Evolutionary conservation across 345 rosid species (phyloP), one percentile per base, ranked within the genome.

Genomic region (Rhizophora apiculata): DNA sequence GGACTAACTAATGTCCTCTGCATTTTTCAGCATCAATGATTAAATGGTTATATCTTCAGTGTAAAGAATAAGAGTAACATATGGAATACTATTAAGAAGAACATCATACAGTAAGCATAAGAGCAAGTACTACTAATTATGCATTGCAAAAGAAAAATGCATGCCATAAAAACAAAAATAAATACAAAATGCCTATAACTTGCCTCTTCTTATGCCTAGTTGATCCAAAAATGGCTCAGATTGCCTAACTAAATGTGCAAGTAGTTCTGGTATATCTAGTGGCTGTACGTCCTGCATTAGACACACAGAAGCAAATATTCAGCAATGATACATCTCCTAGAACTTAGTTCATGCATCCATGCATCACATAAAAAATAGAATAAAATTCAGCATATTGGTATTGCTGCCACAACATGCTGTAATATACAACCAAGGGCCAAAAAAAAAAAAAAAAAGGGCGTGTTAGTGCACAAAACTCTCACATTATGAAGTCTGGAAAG

Each of bases 151-250:
- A 57, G 34, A 57, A 7, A 65, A 30, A 8, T 9, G 29, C 27
- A 20, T 43, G 6, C 39, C 32, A 57, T 4, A 59, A 46, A 13
- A 63, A 65, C 39, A 66, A 48, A 27, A 57, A 34, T 34, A 34
- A 34, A 34, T 43, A 43, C 49, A 68, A 26, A 71, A 13, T 58
- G 60, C 8, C 58, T 19, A 26, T 6, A 52, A 64, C 84, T 83
- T 79, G 73, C 97, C 99, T 80, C 75, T 88, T 77, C 87, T 82
- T 34, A 92, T 85, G 62, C 97, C 97, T 71, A 95, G 83, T 72
- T 95, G 97, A 84, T 95, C 97, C 77, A 95, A 78, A 85, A 92
- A 84, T 8, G 96, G 96, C 72, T 79, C 96, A 34, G 97, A 92
- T 68, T 92, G 97, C 71, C 92, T 85, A 75, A 92, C 96, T 82